Percentiles rank a stretch among this genome's conserved stretches.
Conservation (phyloP, 495 filamentous ascomycete genomes). For the Neurospora sp. region DNA sequence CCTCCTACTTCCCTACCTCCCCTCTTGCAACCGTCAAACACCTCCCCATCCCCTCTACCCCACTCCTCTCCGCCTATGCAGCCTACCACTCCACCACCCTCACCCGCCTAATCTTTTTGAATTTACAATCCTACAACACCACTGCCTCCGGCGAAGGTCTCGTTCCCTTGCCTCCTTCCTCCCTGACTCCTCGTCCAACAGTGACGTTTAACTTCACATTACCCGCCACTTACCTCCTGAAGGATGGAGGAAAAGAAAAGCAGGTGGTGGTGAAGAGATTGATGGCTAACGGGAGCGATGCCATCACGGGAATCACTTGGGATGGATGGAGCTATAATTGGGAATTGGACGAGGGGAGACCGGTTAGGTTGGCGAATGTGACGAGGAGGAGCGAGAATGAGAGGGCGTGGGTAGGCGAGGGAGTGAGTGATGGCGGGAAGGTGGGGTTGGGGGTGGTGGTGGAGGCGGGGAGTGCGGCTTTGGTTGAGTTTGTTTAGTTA, state of each 20-base stretch:
- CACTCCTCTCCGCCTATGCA: constrained; percentile 48
- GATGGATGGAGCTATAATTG: constrained; percentile 57
- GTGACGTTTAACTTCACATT: constrained; percentile 35
- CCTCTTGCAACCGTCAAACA: constrained; percentile 27
- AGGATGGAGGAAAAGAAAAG: background rate
- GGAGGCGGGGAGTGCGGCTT: constrained; percentile 33
- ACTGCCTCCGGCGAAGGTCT: constrained; percentile 34
- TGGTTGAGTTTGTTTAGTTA: constrained; percentile 31
- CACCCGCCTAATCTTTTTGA: constrained; percentile 44
- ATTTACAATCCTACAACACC: constrained; percentile 51
- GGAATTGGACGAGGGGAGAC: constrained; percentile 44
- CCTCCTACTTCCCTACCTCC: background rate
- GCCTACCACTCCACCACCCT: constrained; percentile 40
- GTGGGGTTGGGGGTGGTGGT: constrained; percentile 39
- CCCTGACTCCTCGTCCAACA: constrained; percentile 16
- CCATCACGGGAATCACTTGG: constrained; percentile 50
- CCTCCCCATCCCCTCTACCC: constrained; percentile 32
- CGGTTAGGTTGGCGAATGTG: constrained; percentile 46
- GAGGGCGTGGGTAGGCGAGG: constrained; percentile 26
- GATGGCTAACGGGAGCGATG: constrained; percentile 53
- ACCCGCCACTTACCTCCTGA: background rate
- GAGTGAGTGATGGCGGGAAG: constrained; percentile 30
- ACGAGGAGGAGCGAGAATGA: constrained; percentile 37
- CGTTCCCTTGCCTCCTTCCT: constrained; percentile 11
- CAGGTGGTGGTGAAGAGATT: constrained; percentile 36